phyloP scores from a whole-genome alignment of 23 red algal genomes.

The Pyropia yezoensis region DNA sequence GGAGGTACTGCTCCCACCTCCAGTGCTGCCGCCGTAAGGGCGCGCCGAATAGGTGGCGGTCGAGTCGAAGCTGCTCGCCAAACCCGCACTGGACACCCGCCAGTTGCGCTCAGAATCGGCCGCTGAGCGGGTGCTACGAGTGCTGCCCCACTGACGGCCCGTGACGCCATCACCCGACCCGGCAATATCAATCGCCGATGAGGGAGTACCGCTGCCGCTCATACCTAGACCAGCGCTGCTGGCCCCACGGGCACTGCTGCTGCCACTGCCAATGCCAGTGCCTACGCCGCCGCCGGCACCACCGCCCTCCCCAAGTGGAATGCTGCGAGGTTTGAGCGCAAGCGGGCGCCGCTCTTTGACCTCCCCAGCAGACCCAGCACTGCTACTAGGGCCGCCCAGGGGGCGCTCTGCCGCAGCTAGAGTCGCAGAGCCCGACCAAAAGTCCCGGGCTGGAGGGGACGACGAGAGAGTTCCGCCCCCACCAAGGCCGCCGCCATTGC shows the following conservation, averaged over 20 bases:
- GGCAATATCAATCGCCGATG: constrained; percentile 26
- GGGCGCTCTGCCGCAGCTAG: constrained; percentile 57
- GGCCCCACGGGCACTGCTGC: too few relatives aligned
- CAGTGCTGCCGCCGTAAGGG: too few relatives aligned
- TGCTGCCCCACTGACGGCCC: constrained; percentile 1
- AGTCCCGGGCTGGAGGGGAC: constrained; percentile 30
- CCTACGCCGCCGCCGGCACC: constrained; percentile 4
- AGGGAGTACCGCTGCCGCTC: constrained; percentile 18
- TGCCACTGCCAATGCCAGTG: constrained; percentile 18
- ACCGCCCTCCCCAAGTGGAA: constrained; percentile 38
- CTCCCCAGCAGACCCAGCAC: background rate
- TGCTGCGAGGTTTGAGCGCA: constrained; percentile 44
- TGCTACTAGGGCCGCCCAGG: constrained; percentile 1
- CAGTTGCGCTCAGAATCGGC: background rate
- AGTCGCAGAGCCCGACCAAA: constrained; percentile 48
- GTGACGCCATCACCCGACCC: background rate
- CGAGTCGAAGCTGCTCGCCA: too few relatives aligned
- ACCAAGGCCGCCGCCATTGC: too few relatives aligned
- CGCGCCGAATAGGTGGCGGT: too few relatives aligned
- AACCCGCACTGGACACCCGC: background rate
- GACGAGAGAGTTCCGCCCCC: too few relatives aligned
- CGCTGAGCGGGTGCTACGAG: background rate
- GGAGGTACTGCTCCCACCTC: too few relatives aligned
- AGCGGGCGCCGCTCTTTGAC: constrained; percentile 38
- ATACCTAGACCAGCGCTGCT: too few relatives aligned